Conservation (phyloP, 805 yeast species). For the Lipomyces lipofer region DNA sequence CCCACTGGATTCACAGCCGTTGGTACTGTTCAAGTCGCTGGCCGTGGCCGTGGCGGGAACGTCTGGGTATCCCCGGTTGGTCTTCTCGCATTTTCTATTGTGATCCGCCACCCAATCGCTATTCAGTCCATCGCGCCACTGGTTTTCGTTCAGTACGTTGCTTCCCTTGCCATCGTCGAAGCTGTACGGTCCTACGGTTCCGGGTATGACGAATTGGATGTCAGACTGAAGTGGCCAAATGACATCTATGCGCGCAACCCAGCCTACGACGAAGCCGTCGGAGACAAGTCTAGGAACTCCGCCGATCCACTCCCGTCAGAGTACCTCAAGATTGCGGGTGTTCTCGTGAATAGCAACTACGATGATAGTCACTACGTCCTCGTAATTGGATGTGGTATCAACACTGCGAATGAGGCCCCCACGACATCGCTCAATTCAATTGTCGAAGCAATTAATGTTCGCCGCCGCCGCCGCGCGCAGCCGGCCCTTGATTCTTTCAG, state of each 20-base stretch:
- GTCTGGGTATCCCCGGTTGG: conserved; percentile 96
- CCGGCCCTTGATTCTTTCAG: conserved; percentile 49
- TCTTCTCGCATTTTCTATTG: conserved; percentile 76
- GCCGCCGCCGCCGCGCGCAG: conserved; percentile 48
- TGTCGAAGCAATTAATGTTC: conserved; percentile 58
- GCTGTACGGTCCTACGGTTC: conserved; percentile 64
- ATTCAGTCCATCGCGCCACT: conserved; percentile 50
- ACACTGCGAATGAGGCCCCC: conserved; percentile 82
- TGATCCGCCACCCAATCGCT: conserved; percentile 55
- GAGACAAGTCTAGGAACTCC: too few species aligned
- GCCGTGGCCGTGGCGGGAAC: conserved; percentile 93
- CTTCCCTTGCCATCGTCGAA: conserved; percentile 79
- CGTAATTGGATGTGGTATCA: conserved; percentile 85
- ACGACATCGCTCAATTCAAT: conserved; percentile 83
- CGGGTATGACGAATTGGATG: conserved; percentile 74
- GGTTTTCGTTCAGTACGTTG: conserved; percentile 83
- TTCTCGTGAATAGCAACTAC: conserved; percentile 76
- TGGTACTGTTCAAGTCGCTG: conserved; percentile 84
- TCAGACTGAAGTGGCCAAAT: conserved; percentile 94
- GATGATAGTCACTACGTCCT: conserved; percentile 60
- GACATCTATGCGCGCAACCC: conserved; percentile 80
- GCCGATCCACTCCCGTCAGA: conserved; percentile 32
- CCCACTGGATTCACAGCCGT: conserved; percentile 70
- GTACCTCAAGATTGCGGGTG: conserved; percentile 78
- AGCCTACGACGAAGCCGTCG: conserved; percentile 28